phyloP scores from a whole-genome alignment of 768 basidiomycete species.

The Amanita pseudoporphyria region DNA sequence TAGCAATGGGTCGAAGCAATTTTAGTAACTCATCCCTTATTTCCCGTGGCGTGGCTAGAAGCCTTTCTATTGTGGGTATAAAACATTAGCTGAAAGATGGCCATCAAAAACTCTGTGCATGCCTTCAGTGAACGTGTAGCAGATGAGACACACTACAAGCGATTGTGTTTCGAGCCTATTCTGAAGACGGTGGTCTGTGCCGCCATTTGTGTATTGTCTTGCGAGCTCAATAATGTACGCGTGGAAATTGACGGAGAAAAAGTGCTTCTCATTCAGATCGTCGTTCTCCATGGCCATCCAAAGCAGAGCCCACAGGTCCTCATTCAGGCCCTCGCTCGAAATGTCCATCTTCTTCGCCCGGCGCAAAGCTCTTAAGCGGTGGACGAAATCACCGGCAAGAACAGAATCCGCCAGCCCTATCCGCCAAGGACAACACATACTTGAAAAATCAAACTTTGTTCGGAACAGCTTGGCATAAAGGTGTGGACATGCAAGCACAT shows the following conservation, averaged over 20 bases:
- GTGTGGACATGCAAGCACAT: slow-evolving; percentile 33
- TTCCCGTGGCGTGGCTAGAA: slow-evolving; percentile 24
- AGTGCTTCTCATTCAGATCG: slow-evolving; percentile 35
- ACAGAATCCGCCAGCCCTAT: slow-evolving; percentile 26
- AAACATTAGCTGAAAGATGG: slow-evolving; percentile 11
- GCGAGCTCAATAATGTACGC: slow-evolving; percentile 26
- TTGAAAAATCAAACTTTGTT: slow-evolving; percentile 34
- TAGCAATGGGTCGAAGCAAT: slow-evolving; percentile 32
- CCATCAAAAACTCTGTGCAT: slow-evolving; percentile 7
- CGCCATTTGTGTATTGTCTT: slow-evolving; percentile 5
- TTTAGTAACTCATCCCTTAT: slow-evolving; percentile 31
- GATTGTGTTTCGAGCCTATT: slow-evolving; percentile 14
- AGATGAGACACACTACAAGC: slow-evolving; percentile 31
- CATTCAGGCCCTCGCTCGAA: slow-evolving; percentile 18
- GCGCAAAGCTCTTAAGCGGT: slow-evolving; percentile 36
- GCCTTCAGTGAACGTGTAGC: slow-evolving; percentile 30
- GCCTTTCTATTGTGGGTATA: slow-evolving; percentile 19
- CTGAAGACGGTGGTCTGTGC: slow-evolving; percentile 3
- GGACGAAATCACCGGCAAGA: slow-evolving; percentile 38
- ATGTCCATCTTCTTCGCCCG: slow-evolving; percentile 33
- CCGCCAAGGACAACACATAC: slow-evolving; percentile 17
- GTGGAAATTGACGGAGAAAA: slow-evolving; percentile 30
- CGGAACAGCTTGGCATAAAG: slow-evolving; percentile 49
- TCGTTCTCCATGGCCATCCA: slow-evolving; percentile 55
- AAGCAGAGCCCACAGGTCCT: slow-evolving; percentile 48